Evolutionary conservation across 2,329 filamentous ascomycete species (phyloP).

Genomic region (Curvularia verruculosa): DNA sequence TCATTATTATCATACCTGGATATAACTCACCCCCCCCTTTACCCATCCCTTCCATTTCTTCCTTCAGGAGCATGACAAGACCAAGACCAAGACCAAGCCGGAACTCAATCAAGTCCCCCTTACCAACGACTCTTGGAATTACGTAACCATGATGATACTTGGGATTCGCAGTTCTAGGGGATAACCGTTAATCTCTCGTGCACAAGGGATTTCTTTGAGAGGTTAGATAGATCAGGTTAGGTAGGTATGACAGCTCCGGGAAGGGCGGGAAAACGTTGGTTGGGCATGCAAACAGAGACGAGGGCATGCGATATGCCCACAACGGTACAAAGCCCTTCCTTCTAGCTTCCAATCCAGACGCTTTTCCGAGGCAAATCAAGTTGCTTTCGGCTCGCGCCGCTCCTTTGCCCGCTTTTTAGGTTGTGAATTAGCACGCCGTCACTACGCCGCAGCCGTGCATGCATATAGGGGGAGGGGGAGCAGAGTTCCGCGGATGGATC

Average conservation of each 20-base stretch:
- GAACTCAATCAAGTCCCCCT: no score
- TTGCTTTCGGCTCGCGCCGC: slow-evolving; percentile 3
- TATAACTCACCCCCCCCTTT: no score
- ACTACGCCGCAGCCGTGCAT: slow-evolving; percentile 16
- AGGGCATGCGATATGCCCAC: no score
- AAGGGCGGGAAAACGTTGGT: no score
- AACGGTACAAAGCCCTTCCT: no score
- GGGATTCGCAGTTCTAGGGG: neutral
- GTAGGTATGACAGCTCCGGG: no score
- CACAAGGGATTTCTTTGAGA: no score
- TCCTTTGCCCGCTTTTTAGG: neutral
- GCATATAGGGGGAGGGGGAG: no score
- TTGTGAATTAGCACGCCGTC: neutral
- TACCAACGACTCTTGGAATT: neutral
- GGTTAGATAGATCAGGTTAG: no score
- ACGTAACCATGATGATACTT: neutral
- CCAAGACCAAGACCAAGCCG: no score
- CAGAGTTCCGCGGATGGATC: neutral
- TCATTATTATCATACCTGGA: neutral
- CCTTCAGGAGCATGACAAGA: neutral
- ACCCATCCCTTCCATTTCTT: no score
- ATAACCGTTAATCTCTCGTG: neutral
- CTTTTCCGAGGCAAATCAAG: neutral
- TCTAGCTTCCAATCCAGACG: neutral
- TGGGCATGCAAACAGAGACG: no score